Conservation (phyloP, 257 asterid genomes). For the Hygrophila difformis region DNA sequence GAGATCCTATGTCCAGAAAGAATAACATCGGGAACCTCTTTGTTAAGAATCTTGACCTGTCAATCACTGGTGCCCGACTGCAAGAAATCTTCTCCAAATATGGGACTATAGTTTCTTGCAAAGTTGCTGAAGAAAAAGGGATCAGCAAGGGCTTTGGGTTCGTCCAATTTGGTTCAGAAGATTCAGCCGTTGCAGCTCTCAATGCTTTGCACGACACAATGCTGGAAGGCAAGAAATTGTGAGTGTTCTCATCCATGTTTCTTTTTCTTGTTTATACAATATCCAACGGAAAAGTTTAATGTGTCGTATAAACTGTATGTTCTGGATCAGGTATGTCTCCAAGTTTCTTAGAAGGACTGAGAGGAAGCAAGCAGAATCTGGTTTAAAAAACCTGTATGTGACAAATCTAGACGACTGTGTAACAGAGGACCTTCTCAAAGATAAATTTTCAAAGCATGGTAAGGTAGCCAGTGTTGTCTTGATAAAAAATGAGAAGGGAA, state of each 20-base stretch:
- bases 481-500: constrained; percentile 34
- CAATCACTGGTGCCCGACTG: constrained; percentile 29
- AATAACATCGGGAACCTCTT: constrained; percentile 35
- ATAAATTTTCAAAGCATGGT: constrained; percentile 43
- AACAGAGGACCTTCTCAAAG: constrained; percentile 33
- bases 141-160: constrained; percentile 48
- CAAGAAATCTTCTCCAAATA: constrained; percentile 28
- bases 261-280: neutral
- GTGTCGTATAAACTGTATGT: too few species aligned
- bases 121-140: constrained; percentile 39
- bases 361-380: constrained; percentile 25
- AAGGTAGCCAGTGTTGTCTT: constrained; percentile 35
- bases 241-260: constrained; percentile 15
- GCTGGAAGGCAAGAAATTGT: constrained; percentile 46
- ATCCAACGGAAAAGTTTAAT: neutral
- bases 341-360: constrained; percentile 37
- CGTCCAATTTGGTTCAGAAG: constrained; percentile 41
- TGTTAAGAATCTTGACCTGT: constrained; percentile 38
- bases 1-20: constrained; percentile 28
- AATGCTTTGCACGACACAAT: constrained; percentile 27
- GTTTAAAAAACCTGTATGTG: constrained; percentile 39
- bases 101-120: constrained; percentile 50
- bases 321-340: constrained; percentile 42
- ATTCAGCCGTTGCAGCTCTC: constrained; percentile 36
- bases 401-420: constrained; percentile 38